Percentiles rank a stretch among this genome's conserved stretches.
Evolutionary conservation across 2,329 filamentous ascomycete species (phyloP).

Genomic region (Furcasterigmium sp.): DNA sequence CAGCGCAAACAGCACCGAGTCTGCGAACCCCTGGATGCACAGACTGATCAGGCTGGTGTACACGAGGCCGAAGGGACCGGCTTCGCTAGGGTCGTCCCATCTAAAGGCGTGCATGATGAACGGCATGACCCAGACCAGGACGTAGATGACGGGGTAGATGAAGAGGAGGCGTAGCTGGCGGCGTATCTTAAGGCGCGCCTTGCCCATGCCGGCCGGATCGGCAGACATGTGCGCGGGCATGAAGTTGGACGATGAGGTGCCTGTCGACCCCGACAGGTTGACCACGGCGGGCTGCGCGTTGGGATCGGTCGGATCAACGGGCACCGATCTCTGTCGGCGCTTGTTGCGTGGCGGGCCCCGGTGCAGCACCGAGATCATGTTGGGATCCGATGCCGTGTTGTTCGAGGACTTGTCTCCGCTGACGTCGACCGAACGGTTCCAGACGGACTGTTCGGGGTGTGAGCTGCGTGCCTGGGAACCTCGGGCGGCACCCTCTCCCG

Average conservation of each 20-base stretch:
- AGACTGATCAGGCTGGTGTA: slow-evolving; percentile 53
- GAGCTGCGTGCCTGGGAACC: background rate
- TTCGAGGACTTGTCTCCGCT: background rate
- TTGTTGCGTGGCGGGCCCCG: background rate
- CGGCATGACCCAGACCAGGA: slow-evolving; percentile 67
- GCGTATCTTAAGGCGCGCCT: slow-evolving; percentile 50
- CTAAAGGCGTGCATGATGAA: slow-evolving; percentile 60
- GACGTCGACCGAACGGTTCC: background rate
- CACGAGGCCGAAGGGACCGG: slow-evolving; percentile 47
- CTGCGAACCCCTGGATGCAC: slow-evolving; percentile 60
- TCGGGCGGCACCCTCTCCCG: background rate
- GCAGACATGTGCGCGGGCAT: background rate
- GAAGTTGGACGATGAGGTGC: background rate
- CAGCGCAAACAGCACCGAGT: slow-evolving; percentile 62
- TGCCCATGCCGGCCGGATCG: slow-evolving; percentile 18
- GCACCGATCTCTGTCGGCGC: background rate
- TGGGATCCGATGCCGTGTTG: background rate
- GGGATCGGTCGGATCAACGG: background rate
- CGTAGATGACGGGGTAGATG: slow-evolving; percentile 70
- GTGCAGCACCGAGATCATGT: background rate
- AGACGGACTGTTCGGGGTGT: background rate
- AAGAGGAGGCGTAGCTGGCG: slow-evolving; percentile 68
- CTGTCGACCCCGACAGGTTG: background rate
- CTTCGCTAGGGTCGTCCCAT: slow-evolving; percentile 34
- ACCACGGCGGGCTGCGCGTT: background rate